Evolutionary conservation across 768 basidiomycete species (phyloP).

Genomic region (Macrolepiota albuminosa): DNA sequence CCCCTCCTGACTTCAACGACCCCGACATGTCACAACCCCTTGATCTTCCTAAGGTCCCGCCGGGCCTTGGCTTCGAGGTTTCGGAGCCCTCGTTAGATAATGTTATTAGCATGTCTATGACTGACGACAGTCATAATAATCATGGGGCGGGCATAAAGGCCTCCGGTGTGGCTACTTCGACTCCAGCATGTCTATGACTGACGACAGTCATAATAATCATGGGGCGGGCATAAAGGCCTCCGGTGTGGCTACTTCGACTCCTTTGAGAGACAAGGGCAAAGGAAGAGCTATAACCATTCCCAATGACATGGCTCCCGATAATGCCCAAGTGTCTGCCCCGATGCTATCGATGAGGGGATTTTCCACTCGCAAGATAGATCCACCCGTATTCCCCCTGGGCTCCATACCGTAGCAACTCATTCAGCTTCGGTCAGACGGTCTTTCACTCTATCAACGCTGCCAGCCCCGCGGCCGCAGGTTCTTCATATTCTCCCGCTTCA

Average conservation of each 20-base stretch:
- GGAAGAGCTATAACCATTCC: constrained; percentile 29
- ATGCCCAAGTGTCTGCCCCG: constrained; percentile 13
- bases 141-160: constrained; percentile 13
- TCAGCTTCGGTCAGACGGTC: constrained; percentile 60
- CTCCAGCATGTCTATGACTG: constrained; percentile 34
- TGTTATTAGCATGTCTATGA: constrained; percentile 26
- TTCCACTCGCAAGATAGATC: constrained; percentile 40
- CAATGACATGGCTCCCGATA: constrained; percentile 8
- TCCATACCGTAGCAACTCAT: constrained; percentile 61
- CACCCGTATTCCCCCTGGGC: constrained; percentile 25
- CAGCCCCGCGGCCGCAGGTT: constrained; percentile 5
- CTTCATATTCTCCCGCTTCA: constrained; percentile 20
- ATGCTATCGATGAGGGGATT: constrained; percentile 34
- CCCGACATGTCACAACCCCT: constrained; percentile 51
- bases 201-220: constrained; percentile 23
- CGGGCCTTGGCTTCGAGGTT: constrained; percentile 37
- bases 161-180: constrained; percentile 35
- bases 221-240: constrained; percentile 12
- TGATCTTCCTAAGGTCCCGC: constrained; percentile 46
- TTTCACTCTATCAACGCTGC: constrained; percentile 46
- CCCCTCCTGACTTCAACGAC: constrained; percentile 43
- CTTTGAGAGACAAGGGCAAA: constrained; percentile 36
- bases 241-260: constrained; percentile 39
- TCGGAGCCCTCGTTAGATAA: constrained; percentile 30
- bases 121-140: constrained; percentile 24